Base-by-base conservation (phyloP, 1,139 yeast species). In the Hemisphaericaspora lyxosophila region DNA sequence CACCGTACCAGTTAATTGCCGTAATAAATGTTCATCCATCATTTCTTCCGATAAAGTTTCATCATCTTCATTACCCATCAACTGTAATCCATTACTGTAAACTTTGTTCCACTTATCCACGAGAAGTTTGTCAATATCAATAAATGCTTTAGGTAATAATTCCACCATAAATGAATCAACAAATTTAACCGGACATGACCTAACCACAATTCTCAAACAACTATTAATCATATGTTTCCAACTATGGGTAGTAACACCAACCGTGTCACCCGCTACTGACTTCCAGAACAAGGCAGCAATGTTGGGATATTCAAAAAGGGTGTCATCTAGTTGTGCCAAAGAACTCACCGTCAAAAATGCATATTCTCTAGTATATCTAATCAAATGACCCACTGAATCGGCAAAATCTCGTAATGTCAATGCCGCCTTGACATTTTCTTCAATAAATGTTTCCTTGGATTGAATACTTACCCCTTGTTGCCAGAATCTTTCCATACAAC, bases 221-320 rank as follows among this genome's bases (percentile, higher is more conserved):
- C 92, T 76, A 49, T 92, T 89, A 34, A 90, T 82, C 84, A 92
- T 86, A 56, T 92, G 97, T 48, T 95, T 85, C 98, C 98, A 94
- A 27, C 96, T 87, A 60, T 94, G 98, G 26, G 88, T 72, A 0
- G 97, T 88, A 16, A 92, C 82, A 7, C 98, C 98, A 5, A 75
- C 78, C 7, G 84, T 78, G 46, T 86, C 94, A 18, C 89, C 90
- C 0, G 95, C 90, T 12, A 88, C 79, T 1, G 97, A 92, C 45
- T 78, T 81, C 95, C 88, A 90, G 43, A 92, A 61, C 63, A 78
- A 64, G 15, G 70, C 60, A 0, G 95, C 96, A 46, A 89, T 79
- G 40, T 80, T 80, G 1, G 96, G 96, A 31, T 90, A 79, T 48
- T 84, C 92, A 55, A 87, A 94, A 44, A 94, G 73, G 0, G 96